These are phyloP conservation scores for Trichoderma sp. DNA, from an alignment of 2,329 filamentous ascomycete genomes.

Conservation along the genomic window DNA sequence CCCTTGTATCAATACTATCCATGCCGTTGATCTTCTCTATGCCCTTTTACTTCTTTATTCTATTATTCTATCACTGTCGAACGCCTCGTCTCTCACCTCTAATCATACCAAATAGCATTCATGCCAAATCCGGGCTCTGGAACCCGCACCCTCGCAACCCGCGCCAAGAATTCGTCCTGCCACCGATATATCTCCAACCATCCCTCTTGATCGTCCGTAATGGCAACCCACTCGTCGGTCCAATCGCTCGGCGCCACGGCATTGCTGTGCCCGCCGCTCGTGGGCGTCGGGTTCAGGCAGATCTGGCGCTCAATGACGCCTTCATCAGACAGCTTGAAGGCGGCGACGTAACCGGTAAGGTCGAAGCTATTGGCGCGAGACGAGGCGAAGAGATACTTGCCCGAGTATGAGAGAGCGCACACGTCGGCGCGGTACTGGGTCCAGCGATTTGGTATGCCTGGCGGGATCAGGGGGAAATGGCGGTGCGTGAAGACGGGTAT, in stretches of 20 bases:
- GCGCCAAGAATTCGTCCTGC: constrained; percentile 77
- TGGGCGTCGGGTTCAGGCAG: constrained; percentile 81
- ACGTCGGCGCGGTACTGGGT: constrained; percentile 84
- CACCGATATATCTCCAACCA: constrained; percentile 88
- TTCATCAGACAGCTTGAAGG: constrained; percentile 69
- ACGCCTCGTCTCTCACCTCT: not conserved
- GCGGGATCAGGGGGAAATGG: constrained; percentile 77
- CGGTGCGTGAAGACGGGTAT: constrained; percentile 79
- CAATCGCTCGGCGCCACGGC: constrained; percentile 83
- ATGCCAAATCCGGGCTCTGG: constrained; percentile 90
- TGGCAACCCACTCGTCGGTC: constrained; percentile 85
- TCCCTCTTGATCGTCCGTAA: constrained; percentile 86
- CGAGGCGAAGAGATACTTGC: constrained; percentile 80
- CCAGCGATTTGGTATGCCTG: constrained; percentile 60
- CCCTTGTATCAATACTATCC: not conserved
- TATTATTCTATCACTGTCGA: not conserved
- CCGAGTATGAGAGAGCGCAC: constrained; percentile 70
- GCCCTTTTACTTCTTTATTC: not conserved
- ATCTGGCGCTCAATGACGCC: constrained; percentile 79
- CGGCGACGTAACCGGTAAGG: constrained; percentile 80
- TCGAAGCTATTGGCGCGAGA: constrained; percentile 76
- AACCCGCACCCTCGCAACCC: constrained; percentile 77
- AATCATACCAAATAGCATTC: constrained; percentile 95
- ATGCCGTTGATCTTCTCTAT: not conserved
- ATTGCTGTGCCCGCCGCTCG: constrained; percentile 85